Conservation (phyloP, 306 rosid genomes). For the Cicer pinnatifidum region DNA sequence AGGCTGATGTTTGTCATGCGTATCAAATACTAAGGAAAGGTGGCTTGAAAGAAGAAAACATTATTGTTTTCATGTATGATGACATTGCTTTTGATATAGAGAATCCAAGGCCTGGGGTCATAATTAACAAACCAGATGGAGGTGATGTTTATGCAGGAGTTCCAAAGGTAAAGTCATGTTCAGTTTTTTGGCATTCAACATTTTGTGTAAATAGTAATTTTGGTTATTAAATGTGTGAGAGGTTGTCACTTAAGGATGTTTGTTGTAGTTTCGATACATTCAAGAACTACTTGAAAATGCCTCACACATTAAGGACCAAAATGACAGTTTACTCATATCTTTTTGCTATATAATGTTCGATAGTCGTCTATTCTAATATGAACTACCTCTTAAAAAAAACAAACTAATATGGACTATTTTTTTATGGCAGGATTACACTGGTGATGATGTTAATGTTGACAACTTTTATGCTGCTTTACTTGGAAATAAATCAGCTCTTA, state of each 20-base stretch:
- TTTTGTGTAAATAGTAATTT: no score
- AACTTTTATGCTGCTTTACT: slow-evolving; percentile 84
- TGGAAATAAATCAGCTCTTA: slow-evolving; percentile 79
- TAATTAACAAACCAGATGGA: slow-evolving; percentile 88
- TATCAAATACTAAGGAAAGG: slow-evolving; percentile 83
- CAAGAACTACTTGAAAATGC: no score
- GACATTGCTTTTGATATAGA: slow-evolving; percentile 78
- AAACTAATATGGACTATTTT: slow-evolving; percentile 30
- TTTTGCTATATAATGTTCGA: slow-evolving; percentile 18
- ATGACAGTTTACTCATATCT: background rate
- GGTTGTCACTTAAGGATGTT: no score
- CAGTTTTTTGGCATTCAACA: background rate
- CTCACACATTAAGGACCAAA: no score
- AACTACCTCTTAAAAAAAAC: no score
- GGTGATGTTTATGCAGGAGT: slow-evolving; percentile 89
- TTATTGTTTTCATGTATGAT: slow-evolving; percentile 96
- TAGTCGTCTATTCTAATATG: background rate
- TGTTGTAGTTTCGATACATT: no score
- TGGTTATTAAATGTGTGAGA: no score
- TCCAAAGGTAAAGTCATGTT: slow-evolving; percentile 69
- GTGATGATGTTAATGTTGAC: slow-evolving; percentile 66
- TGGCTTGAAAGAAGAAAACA: slow-evolving; percentile 91
- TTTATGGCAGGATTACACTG: slow-evolving; percentile 77
- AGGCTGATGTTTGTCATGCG: slow-evolving; percentile 96
- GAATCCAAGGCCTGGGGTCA: slow-evolving; percentile 89